Conservation (phyloP, 768 basidiomycete genomes). For the Megacollybia marginata region DNA sequence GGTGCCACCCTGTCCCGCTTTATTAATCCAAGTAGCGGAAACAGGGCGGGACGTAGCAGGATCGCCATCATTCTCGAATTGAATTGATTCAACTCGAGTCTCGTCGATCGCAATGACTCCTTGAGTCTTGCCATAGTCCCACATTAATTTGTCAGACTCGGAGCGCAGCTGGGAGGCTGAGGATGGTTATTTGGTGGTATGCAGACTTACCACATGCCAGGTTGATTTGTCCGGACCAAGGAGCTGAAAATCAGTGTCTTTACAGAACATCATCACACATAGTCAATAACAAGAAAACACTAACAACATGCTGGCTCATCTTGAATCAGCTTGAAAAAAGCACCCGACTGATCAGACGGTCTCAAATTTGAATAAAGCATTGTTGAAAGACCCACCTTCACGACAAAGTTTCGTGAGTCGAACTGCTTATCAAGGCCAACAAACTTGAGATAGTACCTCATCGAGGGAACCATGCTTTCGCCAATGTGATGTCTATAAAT, state of each 20-base stretch:
- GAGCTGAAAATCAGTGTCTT: constrained; percentile 21
- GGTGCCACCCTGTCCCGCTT: constrained; percentile 20
- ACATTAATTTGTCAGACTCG: constrained; percentile 22
- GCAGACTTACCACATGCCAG: constrained; percentile 21
- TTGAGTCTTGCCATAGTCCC: constrained; percentile 17
- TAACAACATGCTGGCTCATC: constrained; percentile 24
- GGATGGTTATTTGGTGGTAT: no score
- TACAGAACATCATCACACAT: no score
- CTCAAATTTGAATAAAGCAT: background rate
- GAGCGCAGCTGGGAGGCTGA: constrained; percentile 14
- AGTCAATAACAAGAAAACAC: no score
- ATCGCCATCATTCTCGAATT: constrained; percentile 11
- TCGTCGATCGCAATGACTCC: constrained; percentile 20
- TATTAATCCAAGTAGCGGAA: constrained; percentile 25
- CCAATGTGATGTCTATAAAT: constrained; percentile 6
- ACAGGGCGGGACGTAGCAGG: constrained; percentile 18
- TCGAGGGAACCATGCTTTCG: constrained; percentile 12
- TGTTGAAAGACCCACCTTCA: constrained; percentile 16
- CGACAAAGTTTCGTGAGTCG: constrained; percentile 13
- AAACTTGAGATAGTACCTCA: constrained; percentile 17
- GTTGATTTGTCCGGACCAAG: constrained; percentile 15
- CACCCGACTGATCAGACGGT: constrained; percentile 20
- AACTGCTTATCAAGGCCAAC: constrained; percentile 18
- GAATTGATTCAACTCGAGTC: constrained; percentile 13
- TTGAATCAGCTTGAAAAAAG: constrained; percentile 24